These are phyloP conservation scores for Crucihimalaya himalaica DNA, from an alignment of 345 rosid species.

Conservation along the genomic window DNA sequence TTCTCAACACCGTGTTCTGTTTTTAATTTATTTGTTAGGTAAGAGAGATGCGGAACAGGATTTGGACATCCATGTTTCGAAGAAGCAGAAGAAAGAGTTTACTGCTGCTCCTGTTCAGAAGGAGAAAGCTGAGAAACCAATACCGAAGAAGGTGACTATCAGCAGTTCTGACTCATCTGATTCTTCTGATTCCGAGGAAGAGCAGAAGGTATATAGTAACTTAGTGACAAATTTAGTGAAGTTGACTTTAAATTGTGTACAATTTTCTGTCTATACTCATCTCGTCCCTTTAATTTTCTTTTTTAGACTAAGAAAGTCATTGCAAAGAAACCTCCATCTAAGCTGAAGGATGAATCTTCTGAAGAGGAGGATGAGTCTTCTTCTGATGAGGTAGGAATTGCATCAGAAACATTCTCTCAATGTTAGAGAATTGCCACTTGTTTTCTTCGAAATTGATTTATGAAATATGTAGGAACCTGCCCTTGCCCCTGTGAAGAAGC, in stretches of 20 bases:
- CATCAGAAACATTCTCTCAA: background rate
- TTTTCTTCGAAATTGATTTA: background rate
- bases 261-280: background rate
- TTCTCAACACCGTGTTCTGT: background rate
- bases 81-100: conserved; percentile 64
- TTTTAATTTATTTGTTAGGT: conserved; percentile 36
- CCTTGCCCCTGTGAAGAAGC: conserved; percentile 17
- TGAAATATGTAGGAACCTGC: conserved; percentile 32
- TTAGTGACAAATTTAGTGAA: background rate
- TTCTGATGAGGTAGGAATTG: conserved; percentile 36
- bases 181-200: conserved; percentile 39
- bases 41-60: conserved; percentile 67
- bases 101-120: conserved; percentile 44
- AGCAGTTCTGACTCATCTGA: conserved; percentile 46
- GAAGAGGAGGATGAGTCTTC: conserved; percentile 41
- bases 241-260: background rate
- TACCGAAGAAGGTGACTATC: conserved; percentile 47
- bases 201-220: conserved; percentile 47
- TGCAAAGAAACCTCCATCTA: conserved; percentile 34
- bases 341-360: conserved; percentile 42
- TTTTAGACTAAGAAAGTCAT: conserved; percentile 30
- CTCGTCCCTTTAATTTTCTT: background rate
- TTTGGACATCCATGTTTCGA: conserved; percentile 47
- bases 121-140: conserved; percentile 46
- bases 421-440: background rate